Base-by-base conservation (phyloP, 768 basidiomycete genomes). In the Boletus rubroflammeus region DNA sequence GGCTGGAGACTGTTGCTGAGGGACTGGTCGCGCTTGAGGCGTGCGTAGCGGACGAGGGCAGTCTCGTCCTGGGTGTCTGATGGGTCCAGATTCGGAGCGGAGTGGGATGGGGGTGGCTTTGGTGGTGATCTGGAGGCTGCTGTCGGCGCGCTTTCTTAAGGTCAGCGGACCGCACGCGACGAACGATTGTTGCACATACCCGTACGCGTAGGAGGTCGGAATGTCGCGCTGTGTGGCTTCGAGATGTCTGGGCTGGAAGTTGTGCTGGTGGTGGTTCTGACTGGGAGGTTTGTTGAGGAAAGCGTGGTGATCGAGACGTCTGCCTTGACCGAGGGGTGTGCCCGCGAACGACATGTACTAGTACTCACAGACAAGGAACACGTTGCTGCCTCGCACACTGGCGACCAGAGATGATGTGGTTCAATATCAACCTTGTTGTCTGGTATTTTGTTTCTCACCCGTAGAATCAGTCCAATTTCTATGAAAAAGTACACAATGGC, bases 271-370 rank as follows among this genome's bases (percentile, higher is more conserved):
- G 66, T 69, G 47, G 67, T 53, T 72, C 72, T 76, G 48, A 55
- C 54, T 45, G 5, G 64, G 34, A 13, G 61, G 68, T 66, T 86
- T 88, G 56, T 83, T 84, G 69, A 89, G 82, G 67, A 92, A 90
- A 47, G 86, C 79, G 69, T 77, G 76, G 70, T 86, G 88, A 80
- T 90, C 88, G 69, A 90, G 82, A 76, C 89, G 85, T 80, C 88
- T 86, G 77, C 84, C 86, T 83, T 89, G 85, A 74, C 85, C 86
- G 61, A 90, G 74, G 53, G 89, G 87, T 70, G 89, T 90, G 71
- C 83, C 80, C 69, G 86, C 80, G 83, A 92, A 92, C 73, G 88
- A 90, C 89, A 92, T 92, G 79, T 77, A 78, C 67, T 62, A n/a
- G 23, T 2, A n/a, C 11, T 35, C 47, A 47, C 46, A 53, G 55